A percentile compares a stretch with the other conserved stretches of the same genome.
Evolutionary conservation across 2,329 filamentous ascomycete species (phyloP).

Genomic region (Xenosphaeropsis pyriputrescens): DNA sequence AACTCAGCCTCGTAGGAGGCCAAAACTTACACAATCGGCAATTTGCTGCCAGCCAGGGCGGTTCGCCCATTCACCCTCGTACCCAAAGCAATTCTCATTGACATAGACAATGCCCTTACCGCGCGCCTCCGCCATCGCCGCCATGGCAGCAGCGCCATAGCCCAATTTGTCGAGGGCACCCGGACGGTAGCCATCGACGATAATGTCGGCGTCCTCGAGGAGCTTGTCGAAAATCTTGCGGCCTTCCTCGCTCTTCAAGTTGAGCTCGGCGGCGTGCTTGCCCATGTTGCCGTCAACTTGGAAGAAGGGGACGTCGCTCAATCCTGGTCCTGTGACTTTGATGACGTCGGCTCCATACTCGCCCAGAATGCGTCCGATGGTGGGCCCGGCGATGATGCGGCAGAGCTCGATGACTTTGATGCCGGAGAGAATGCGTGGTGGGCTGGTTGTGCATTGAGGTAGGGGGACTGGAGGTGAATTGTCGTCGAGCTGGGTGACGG

Average conservation of each 20-base stretch:
- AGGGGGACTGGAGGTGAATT: constrained; percentile 22
- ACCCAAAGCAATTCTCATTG: constrained; percentile 57
- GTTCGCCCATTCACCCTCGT: constrained; percentile 42
- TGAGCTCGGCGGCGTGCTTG: constrained; percentile 47
- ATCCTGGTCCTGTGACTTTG: constrained; percentile 48
- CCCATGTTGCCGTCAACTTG: constrained; percentile 57
- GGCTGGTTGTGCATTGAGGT: constrained; percentile 19
- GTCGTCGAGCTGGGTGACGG: constrained; percentile 30
- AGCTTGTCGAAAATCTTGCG: constrained; percentile 38
- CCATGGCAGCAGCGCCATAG: constrained; percentile 39
- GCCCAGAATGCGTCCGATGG: constrained; percentile 50
- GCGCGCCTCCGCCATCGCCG: constrained; percentile 32
- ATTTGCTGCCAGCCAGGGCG: constrained; percentile 58
- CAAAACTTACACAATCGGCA: constrained; percentile 37
- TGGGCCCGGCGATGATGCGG: constrained; percentile 58
- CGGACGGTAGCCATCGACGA: constrained; percentile 54
- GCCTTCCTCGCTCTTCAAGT: constrained; percentile 40
- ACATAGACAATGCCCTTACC: constrained; percentile 43
- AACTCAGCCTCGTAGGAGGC: not conserved
- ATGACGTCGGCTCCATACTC: constrained; percentile 61
- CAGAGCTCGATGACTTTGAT: constrained; percentile 61
- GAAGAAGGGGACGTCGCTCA: constrained; percentile 55
- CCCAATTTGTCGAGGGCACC: constrained; percentile 46
- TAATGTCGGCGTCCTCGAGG: constrained; percentile 44
- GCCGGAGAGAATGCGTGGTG: constrained; percentile 27